Percentiles rank a stretch among this genome's conserved stretches.
Conservation (phyloP, 2,329 filamentous ascomycete species). For the Coniochaeta sp. region DNA sequence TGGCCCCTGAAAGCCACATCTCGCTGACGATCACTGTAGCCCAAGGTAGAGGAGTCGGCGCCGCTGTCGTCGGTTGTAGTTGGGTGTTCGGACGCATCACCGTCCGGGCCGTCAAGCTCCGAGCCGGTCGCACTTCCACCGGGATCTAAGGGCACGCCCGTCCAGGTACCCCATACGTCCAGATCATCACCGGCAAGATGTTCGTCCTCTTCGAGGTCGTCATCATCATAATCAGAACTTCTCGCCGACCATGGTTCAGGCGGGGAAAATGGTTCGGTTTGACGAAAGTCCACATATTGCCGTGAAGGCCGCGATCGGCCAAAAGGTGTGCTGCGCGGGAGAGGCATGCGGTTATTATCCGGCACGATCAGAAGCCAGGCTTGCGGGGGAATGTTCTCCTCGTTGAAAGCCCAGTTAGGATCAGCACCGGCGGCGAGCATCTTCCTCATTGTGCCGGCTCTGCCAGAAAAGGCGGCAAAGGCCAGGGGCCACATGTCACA, state of each 20-base stretch:
- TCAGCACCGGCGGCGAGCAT: conserved; percentile 16
- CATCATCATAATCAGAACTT: neutral
- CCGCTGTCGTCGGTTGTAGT: conserved; percentile 5
- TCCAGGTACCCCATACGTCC: neutral
- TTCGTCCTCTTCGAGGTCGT: neutral
- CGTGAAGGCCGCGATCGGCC: neutral
- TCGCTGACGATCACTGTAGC: conserved; percentile 2
- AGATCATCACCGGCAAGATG: neutral
- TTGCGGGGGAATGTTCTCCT: neutral
- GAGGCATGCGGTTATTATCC: neutral
- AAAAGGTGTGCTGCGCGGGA: neutral
- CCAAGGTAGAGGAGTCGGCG: conserved; percentile 6
- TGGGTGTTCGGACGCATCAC: conserved; percentile 9
- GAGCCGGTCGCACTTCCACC: neutral
- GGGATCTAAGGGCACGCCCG: neutral
- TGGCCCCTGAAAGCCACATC: neutral
- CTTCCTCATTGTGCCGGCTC: conserved; percentile 14
- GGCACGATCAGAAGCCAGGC: neutral
- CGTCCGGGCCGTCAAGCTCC: conserved; percentile 5
- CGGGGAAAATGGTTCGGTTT: neutral
- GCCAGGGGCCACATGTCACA: conserved; percentile 12
- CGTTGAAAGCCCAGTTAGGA: conserved; percentile 14
- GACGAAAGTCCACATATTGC: neutral
- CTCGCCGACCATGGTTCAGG: neutral
- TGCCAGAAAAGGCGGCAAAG: conserved; percentile 17